Percentiles rank a stretch among this genome's conserved stretches.
Conservation (phyloP, 768 basidiomycete genomes). For the Suillus placidus region DNA sequence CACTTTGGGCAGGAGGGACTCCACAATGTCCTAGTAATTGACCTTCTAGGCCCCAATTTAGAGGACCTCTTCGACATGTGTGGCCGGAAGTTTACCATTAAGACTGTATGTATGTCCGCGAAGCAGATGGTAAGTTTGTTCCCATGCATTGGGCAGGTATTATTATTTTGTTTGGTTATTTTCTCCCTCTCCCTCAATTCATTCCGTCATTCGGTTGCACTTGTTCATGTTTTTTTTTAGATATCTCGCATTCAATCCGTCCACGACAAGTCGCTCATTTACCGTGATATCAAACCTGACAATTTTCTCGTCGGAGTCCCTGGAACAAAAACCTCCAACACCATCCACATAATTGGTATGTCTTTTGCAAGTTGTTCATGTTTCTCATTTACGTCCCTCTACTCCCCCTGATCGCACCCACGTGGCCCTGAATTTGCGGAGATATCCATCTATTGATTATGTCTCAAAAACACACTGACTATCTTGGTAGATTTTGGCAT, state of each 20-base stretch:
- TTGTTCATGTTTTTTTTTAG: conserved; percentile 43
- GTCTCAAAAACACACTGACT: conserved; percentile 8
- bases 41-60: conserved; percentile 94
- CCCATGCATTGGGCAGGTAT: neutral
- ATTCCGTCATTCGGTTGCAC: conserved; percentile 11
- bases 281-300: conserved; percentile 99
- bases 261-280: conserved; percentile 98
- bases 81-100: conserved; percentile 94
- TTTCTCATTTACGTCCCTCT: conserved; percentile 14
- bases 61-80: conserved; percentile 99
- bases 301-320: conserved; percentile 98
- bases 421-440: neutral
- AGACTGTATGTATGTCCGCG: conserved; percentile 98
- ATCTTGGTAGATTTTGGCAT: conserved; percentile 85
- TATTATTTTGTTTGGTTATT: neutral
- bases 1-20: conserved; percentile 99
- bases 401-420: conserved; percentile 5
- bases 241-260: conserved; percentile 95
- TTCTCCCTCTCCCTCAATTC: conserved; percentile 6
- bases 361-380: conserved; percentile 16
- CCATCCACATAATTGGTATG: conserved; percentile 84
- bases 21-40: conserved; percentile 94
- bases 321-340: conserved; percentile 86
- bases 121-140: conserved; percentile 87
- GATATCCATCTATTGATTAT: neutral